Evolutionary conservation across 768 basidiomycete species (phyloP).

Genomic region (Multifurca ochricompacta): DNA sequence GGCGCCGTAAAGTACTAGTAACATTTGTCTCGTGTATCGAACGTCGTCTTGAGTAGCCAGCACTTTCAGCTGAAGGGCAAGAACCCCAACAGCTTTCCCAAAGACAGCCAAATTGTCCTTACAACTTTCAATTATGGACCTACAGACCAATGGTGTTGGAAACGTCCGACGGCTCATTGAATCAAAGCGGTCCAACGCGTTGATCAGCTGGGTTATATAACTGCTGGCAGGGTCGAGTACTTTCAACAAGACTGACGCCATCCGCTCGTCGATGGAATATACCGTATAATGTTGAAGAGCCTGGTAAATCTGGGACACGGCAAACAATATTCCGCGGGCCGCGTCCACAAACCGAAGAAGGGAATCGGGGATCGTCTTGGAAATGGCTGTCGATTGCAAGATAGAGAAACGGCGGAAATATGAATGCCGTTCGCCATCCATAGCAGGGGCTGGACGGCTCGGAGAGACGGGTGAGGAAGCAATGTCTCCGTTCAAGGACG

Average conservation of each 20-base stretch:
- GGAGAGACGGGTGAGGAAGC: slow-evolving; percentile 34
- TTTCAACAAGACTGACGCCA: slow-evolving; percentile 72
- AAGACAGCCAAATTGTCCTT: slow-evolving; percentile 79
- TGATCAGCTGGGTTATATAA: slow-evolving; percentile 79
- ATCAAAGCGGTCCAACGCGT: slow-evolving; percentile 88
- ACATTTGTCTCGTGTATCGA: slow-evolving; percentile 80
- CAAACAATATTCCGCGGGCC: slow-evolving; percentile 88
- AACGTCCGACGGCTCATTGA: slow-evolving; percentile 57
- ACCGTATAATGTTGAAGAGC: slow-evolving; percentile 82
- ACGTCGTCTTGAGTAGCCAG: slow-evolving; percentile 67
- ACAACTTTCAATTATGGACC: slow-evolving; percentile 73
- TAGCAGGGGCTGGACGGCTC: slow-evolving; percentile 43
- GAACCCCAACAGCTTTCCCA: slow-evolving; percentile 78
- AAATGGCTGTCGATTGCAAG: slow-evolving; percentile 51
- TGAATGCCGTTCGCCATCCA: slow-evolving; percentile 77
- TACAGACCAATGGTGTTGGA: slow-evolving; percentile 67
- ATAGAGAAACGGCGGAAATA: slow-evolving; percentile 92
- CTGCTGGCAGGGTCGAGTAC: slow-evolving; percentile 79
- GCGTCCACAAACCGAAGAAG: slow-evolving; percentile 72
- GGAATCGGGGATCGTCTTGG: slow-evolving; percentile 60
- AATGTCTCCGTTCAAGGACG: slow-evolving; percentile 28
- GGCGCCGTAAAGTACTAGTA: slow-evolving; percentile 83
- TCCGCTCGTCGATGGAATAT: slow-evolving; percentile 74
- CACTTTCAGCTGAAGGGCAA: slow-evolving; percentile 75
- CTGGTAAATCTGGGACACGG: slow-evolving; percentile 85